Percentiles rank a stretch among this genome's conserved stretches.
Conservation (phyloP, 108 stramenopile species). For the Nitzschia sp. region DNA sequence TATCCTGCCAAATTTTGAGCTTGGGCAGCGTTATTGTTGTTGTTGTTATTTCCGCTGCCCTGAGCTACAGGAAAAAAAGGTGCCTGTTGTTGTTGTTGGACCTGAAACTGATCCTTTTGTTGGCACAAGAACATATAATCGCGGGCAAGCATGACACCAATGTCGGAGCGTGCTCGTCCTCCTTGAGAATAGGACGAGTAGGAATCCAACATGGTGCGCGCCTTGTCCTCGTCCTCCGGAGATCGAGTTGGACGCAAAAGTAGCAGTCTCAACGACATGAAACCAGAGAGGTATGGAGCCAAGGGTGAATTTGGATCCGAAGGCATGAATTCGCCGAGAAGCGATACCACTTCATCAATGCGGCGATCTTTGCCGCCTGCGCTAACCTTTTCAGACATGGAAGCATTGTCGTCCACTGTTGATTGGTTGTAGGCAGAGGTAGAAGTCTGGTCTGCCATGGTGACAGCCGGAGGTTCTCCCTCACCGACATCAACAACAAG, state of each 20-base stretch:
- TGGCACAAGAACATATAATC: conserved; percentile 84
- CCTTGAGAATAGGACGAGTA: conserved; percentile 74
- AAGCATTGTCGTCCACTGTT: conserved; percentile 21
- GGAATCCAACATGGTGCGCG: conserved; percentile 73
- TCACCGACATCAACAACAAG: conserved; percentile 79
- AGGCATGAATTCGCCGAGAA: conserved; percentile 86
- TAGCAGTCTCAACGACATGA: conserved; percentile 80
- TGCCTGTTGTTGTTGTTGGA: conserved; percentile 7
- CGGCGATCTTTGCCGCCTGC: conserved; percentile 38
- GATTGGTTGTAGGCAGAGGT: background rate
- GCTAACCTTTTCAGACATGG: conserved; percentile 10
- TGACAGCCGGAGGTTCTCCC: conserved; percentile 10
- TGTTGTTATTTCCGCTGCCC: conserved; percentile 15
- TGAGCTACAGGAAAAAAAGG: conserved; percentile 47
- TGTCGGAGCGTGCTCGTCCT: conserved; percentile 62
- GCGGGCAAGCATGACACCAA: conserved; percentile 82
- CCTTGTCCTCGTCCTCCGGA: conserved; percentile 66
- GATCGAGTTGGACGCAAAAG: conserved; percentile 54
- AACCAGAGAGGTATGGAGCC: conserved; percentile 69
- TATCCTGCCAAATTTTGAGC: conserved; percentile 31
- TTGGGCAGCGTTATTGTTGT: conserved; percentile 15
- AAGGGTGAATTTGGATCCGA: conserved; percentile 70
- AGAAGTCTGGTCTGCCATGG: conserved; percentile 4
- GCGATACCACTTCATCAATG: conserved; percentile 65
- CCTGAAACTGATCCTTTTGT: conserved; percentile 28